Evolutionary conservation across 371 early-diverging fungal genomes (phyloP).

Genomic region (Mucor circinelloides): DNA sequence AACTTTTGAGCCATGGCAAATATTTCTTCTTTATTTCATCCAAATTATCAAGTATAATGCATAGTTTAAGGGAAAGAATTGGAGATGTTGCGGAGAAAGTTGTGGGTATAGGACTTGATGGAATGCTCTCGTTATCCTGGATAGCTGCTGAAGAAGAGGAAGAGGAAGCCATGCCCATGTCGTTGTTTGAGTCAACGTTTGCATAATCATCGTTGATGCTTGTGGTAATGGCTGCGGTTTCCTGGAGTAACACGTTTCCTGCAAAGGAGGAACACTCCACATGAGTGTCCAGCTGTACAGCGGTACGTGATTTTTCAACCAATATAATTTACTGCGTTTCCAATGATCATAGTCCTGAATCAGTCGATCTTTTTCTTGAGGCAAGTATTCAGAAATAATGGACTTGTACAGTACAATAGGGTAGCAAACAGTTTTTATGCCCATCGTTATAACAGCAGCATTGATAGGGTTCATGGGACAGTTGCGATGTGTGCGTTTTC

Average conservation of each 20-base stretch:
- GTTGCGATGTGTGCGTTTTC: too few species aligned
- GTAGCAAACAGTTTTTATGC: too few species aligned
- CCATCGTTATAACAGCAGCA: too few species aligned
- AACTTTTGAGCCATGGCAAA: too few species aligned
- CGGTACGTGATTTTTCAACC: conserved; percentile 12
- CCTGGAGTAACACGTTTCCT: conserved; percentile 15
- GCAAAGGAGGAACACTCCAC: conserved; percentile 16
- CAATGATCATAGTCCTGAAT: conserved; percentile 6
- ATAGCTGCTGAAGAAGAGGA: not conserved
- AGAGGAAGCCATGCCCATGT: conserved; percentile 12
- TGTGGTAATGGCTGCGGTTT: conserved; percentile 17
- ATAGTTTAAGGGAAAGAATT: too few species aligned
- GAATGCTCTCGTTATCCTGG: not conserved
- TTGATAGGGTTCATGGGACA: too few species aligned
- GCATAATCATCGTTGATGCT: conserved; percentile 17
- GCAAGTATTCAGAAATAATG: conserved; percentile 6
- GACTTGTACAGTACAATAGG: too few species aligned
- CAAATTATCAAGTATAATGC: too few species aligned
- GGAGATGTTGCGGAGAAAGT: not conserved
- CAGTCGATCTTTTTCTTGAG: conserved; percentile 4
- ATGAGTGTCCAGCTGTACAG: conserved; percentile 15
- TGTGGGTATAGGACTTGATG: not conserved
- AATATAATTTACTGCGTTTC: conserved; percentile 8
- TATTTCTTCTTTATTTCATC: too few species aligned
- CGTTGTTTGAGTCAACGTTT: conserved; percentile 14